Conservation (phyloP, 1,284 basidiomycete genomes). For the Melampsora allii-populina region DNA sequence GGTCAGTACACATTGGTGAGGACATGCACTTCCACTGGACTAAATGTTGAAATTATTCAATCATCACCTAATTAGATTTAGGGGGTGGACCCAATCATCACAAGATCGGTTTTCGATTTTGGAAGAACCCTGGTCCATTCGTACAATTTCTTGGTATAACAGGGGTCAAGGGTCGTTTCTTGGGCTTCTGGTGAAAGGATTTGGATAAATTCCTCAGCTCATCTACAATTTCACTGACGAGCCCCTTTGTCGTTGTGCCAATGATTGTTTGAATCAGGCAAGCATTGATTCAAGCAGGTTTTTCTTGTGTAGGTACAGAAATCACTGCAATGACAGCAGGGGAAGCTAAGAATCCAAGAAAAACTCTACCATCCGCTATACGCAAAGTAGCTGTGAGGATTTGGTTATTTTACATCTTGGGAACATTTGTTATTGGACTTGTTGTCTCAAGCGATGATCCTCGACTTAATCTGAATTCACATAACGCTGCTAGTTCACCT, state of each 20-base stretch:
- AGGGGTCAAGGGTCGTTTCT: constrained; percentile 17
- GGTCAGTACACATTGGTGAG: constrained; percentile 2
- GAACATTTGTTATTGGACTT: constrained; percentile 66
- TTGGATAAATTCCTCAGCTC: not conserved
- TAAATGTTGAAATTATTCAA: not conserved
- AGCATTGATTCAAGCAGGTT: constrained; percentile 52
- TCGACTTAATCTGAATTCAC: constrained; percentile 59
- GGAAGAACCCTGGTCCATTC: constrained; percentile 56
- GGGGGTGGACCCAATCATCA: constrained; percentile 35
- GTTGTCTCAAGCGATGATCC: constrained; percentile 67
- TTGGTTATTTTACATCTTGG: constrained; percentile 54
- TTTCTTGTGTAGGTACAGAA: constrained; percentile 53
- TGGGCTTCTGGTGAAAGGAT: constrained; percentile 24
- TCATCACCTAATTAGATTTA: not conserved
- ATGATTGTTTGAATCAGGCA: constrained; percentile 43
- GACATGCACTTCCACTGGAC: not conserved
- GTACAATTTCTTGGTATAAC: constrained; percentile 49
- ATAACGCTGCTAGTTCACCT: constrained; percentile 69
- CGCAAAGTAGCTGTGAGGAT: constrained; percentile 70
- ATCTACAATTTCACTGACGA: no score
- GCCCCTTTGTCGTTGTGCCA: constrained; percentile 17
- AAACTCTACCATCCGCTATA: constrained; percentile 49
- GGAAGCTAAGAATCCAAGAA: constrained; percentile 53
- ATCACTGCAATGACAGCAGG: constrained; percentile 54
- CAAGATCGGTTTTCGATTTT: constrained; percentile 48